Percentiles rank a stretch among this genome's conserved stretches.
Conservation (phyloP, 371 early-diverging fungal genomes). For the Mucor mucedo region DNA sequence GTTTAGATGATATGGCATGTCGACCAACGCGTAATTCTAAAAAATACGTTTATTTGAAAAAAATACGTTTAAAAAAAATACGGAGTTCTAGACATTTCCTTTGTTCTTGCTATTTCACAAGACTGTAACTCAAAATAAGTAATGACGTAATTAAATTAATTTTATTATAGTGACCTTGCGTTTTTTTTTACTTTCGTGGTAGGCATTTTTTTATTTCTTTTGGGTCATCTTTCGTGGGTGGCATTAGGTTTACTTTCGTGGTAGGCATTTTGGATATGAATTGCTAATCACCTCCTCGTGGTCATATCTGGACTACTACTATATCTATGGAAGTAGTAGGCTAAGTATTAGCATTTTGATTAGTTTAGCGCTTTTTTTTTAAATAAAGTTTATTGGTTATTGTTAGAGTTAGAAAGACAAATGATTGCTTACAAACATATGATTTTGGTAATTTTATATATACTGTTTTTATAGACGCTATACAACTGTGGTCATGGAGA, state of each 20-base stretch:
- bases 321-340: conserved; percentile 22
- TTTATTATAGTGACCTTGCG: conserved; percentile 4
- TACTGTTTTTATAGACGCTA: conserved; percentile 24
- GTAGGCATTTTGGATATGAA: conserved; percentile 25
- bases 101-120: conserved; percentile 14
- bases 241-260: conserved; percentile 17
- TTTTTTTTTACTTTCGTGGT: conserved; percentile 1
- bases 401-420: conserved; percentile 17
- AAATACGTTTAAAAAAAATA: too few relatives aligned
- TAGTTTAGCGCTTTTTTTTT: conserved; percentile 1
- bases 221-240: conserved; percentile 22
- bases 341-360: conserved; percentile 18
- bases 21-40: too few relatives aligned
- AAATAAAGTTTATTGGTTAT: conserved; percentile 18
- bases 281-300: conserved; percentile 27
- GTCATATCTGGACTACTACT: conserved; percentile 26
- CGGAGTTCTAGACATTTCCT: too few relatives aligned
- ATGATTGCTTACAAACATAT: conserved; percentile 20
- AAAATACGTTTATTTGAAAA: too few relatives aligned
- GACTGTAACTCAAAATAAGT: conserved; percentile 14
- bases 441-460: conserved; percentile 22
- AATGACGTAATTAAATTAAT: conserved; percentile 12
- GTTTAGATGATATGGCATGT: too few relatives aligned
- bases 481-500: conserved; percentile 23
- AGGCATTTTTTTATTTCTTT: conserved; percentile 14